Evolutionary conservation across 75 land plant genomes (phyloP), one percentile per base, ranked within the genome.

Genomic region (Gnetum montanum): DNA sequence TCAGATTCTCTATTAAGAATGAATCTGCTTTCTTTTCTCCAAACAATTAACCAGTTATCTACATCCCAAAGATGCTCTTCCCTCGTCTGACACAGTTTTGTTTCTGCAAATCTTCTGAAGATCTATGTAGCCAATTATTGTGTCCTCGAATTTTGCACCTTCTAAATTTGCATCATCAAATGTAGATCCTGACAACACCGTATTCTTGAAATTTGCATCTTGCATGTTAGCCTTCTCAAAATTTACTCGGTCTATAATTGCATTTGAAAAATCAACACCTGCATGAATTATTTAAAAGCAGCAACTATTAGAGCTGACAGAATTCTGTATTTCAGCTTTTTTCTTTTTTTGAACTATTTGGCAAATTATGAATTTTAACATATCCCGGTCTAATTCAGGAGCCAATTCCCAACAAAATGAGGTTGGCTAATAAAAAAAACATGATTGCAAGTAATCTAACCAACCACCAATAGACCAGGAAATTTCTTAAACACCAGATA

Each of bases 111-210:
- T 49, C 76, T 93, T 93, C 66, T 89, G 89, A 49, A 89, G 84
- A 58, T 93, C 98, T 30, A 89, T 74, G 66, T 93, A 93, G n/a
- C 98, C 96, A 33, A 93, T 88, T 8, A 93, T 75, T 35, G 96
- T 88, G 60, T 93, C 85, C 47, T 93, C 90, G 67, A 93, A 93
- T 0, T 55, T 67, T 40, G 77, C 86, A 65, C 81, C 96, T 53
- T 85, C 74, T 24, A 92, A 70, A 43, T 85, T 70, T 12, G 96
- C 90, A 13, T 83, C 81, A 15, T 61, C 70, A 47, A 93, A 93
- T 19, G 98, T 89, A 34, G 98, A 85, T 0, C 98, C 98, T 4
- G 98, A 92, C 15, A 89, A 60, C 30, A 89, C 90, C 0, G 98
- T 75, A 63, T 93, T 93, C 65, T 43, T 79, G 54, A 93, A 93